Conservation (phyloP, 345 rosid species). For the Excoecaria agallocha region DNA sequence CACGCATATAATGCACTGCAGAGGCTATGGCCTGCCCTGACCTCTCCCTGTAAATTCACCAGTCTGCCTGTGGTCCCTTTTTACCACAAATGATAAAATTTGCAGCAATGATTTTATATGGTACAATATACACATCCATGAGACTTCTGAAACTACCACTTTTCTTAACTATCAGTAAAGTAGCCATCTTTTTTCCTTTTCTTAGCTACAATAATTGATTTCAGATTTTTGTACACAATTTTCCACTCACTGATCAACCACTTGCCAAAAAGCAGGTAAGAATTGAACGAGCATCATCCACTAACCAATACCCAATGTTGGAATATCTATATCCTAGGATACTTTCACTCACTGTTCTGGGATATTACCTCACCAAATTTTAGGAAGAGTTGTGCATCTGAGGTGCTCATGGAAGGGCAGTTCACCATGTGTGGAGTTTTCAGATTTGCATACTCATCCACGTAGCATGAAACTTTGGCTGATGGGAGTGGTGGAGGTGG, state of each 20-base stretch:
- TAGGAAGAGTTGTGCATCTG: slow-evolving; percentile 88
- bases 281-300: not conserved
- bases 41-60: not conserved
- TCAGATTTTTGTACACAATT: slow-evolving; percentile 11
- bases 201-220: slow-evolving; percentile 16
- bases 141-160: slow-evolving; percentile 1
- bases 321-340: not conserved
- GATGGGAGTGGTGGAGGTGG: slow-evolving; percentile 33
- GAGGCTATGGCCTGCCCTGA: slow-evolving; percentile 5
- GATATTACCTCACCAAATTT: slow-evolving; percentile 95
- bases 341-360: slow-evolving; percentile 50
- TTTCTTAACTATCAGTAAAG: slow-evolving; percentile 4
- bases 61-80: slow-evolving; percentile 11
- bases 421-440: slow-evolving; percentile 76
- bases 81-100: slow-evolving; percentile 13
- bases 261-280: not conserved
- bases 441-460: slow-evolving; percentile 83
- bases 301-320: not conserved
- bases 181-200: slow-evolving; percentile 9
- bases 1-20: slow-evolving; percentile 28
- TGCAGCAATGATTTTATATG: slow-evolving; percentile 18
- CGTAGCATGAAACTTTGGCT: slow-evolving; percentile 51
- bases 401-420: slow-evolving; percentile 90
- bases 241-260: not conserved
- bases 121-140: slow-evolving; percentile 19